A percentile compares a stretch with the other conserved stretches of the same genome.
Evolutionary conservation across 2,329 filamentous ascomycete genomes (phyloP).

Genomic region (Alternaria brassicicola): DNA sequence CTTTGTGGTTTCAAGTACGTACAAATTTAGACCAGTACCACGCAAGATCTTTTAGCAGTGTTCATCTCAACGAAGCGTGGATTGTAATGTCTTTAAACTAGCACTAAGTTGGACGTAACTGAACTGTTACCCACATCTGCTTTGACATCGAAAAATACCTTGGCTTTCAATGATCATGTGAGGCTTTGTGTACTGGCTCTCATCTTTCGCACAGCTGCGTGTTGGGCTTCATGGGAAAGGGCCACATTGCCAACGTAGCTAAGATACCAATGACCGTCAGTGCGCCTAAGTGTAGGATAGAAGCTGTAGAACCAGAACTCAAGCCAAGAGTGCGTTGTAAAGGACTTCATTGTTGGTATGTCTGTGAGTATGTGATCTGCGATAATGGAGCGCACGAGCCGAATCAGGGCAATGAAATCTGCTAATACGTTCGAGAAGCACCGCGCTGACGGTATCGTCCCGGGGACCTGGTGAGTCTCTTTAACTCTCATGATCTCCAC

Average conservation of each 20-base stretch:
- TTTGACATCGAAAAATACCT: not conserved
- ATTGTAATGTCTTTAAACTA: not conserved
- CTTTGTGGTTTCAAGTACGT: not conserved
- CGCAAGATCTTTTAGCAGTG: no score
- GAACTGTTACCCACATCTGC: not conserved
- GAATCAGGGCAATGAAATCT: not conserved
- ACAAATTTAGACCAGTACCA: accelerated
- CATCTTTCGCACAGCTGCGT: not conserved
- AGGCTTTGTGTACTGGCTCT: not conserved
- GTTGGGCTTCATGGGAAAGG: not conserved
- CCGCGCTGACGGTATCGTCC: not conserved
- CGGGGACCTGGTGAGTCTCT: not conserved
- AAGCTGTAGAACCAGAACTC: constrained; percentile 1
- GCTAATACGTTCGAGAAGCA: not conserved
- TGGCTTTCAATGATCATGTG: not conserved
- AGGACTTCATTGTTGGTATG: not conserved
- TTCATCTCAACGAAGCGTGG: not conserved
- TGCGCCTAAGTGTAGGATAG: not conserved
- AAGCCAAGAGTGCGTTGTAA: not conserved
- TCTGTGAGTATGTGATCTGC: not conserved
- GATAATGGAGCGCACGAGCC: not conserved
- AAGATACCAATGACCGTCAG: not conserved
- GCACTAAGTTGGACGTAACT: not conserved
- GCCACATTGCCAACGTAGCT: not conserved
- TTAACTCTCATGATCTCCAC: not conserved